phyloP scores from a whole-genome alignment of 371 early-diverging fungal genomes.

The Parasitella parasitica region DNA sequence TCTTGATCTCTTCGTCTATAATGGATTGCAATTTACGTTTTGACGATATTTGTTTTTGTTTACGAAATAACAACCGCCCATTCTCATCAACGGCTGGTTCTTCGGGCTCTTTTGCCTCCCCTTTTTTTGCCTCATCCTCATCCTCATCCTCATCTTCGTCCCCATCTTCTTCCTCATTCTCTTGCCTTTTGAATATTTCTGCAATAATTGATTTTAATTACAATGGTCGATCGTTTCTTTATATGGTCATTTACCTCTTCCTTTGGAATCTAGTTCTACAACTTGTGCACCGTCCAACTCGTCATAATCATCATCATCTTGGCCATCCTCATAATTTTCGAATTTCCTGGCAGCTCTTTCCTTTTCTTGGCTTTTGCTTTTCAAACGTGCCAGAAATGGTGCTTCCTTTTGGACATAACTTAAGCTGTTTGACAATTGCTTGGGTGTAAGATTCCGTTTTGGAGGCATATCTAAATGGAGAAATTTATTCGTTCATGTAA shows the following conservation, averaged over 20 bases:
- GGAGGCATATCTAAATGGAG: background rate
- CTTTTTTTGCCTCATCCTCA: conserved; percentile 15
- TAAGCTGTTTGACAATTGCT: conserved; percentile 44
- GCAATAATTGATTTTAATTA: background rate
- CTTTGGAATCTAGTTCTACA: conserved; percentile 42
- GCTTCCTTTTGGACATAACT: conserved; percentile 51
- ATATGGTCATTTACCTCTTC: conserved; percentile 40
- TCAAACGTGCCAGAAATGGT: conserved; percentile 43
- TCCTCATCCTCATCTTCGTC: too few species aligned
- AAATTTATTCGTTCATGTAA: background rate
- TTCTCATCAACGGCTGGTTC: conserved; percentile 40
- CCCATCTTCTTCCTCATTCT: conserved; percentile 10
- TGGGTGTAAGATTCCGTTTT: conserved; percentile 41
- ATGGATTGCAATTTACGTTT: conserved; percentile 24
- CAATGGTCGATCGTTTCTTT: conserved; percentile 3
- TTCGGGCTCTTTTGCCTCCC: conserved; percentile 22
- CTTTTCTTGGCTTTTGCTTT: conserved; percentile 21
- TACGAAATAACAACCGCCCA: conserved; percentile 43
- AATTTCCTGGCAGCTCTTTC: conserved; percentile 28
- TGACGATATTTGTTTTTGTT: conserved; percentile 11
- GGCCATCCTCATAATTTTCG: conserved; percentile 42
- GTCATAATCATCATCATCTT: conserved; percentile 49
- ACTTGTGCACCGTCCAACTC: conserved; percentile 53
- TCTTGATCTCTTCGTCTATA: conserved; percentile 22
- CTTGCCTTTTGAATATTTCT: background rate